Base-by-base conservation (phyloP, 78 protist genomes). In the Isochrysis galbana region DNA sequence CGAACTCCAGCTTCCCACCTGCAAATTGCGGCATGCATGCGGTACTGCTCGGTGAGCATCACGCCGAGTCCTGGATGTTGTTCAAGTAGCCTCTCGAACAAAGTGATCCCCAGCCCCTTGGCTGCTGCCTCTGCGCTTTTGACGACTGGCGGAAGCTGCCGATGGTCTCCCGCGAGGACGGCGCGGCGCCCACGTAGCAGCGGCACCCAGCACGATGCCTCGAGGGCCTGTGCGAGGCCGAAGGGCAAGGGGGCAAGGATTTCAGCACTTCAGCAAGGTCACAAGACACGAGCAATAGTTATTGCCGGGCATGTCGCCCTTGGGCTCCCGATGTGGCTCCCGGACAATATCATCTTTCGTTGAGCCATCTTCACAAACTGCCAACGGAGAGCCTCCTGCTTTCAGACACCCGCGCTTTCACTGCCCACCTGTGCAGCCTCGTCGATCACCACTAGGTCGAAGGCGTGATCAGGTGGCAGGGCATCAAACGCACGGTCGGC, bases 81-180 rank as follows among this genome's bases (percentile, higher is more conserved):
- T 10, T 70, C 38, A 10, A 78, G 90, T 4, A 96, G 55, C 23
- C 97, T 69, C n/a, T 97, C 98, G 87, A 97, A 97, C 45, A 97
- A 69, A 0, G 98, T 97, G 0, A 74, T 42, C 29, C 45, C 90
- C 3, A 96, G 21, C 29, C 96, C 95, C 19, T 61, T 91, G n/a
- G n/a, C 47, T 0, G 55, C 93, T 1, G 97, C 97, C 39, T 95
- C 95, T 39, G n/a, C 61, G 19, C 96, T 90, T 47, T 95, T 93
- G 42, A 97, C 93, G 69, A 97, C 96, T 11, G 98, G 98, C 72
- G 98, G 97, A 11, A 97, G 91, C 80, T 97, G 98, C 48, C 48
- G 91, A 45, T 96, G 98, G 89, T 97, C 98, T 7, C 61, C 92
- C 19, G 92, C 92, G 22, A 94, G 92, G 41, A 94, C 84, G 36